A percentile compares a stretch with the other conserved stretches of the same genome.
These are phyloP conservation scores for Rachicladosporium sp. DNA, from an alignment of 2,329 filamentous ascomycete species.

Conservation along the genomic window DNA sequence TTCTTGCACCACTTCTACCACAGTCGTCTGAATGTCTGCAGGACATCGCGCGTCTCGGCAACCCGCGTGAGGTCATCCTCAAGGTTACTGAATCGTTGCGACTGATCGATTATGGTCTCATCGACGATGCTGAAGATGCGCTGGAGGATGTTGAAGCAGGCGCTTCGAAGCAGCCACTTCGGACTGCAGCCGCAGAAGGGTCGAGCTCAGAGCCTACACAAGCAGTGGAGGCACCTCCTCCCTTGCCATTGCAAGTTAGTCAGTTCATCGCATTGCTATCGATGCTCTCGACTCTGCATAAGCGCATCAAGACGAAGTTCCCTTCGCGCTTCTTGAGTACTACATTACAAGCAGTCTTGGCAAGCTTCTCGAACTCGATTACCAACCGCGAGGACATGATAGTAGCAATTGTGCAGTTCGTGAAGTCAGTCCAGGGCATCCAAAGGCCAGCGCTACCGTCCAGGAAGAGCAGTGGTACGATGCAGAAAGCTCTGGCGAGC, in stretches of 20 bases:
- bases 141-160: constrained; percentile 20
- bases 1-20: constrained; percentile 55
- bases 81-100: constrained; percentile 66
- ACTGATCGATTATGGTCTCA: constrained; percentile 38
- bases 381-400: constrained; percentile 52
- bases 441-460: constrained; percentile 54
- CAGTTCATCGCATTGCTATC: constrained; percentile 59
- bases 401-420: constrained; percentile 55
- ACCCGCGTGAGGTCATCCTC: constrained; percentile 69
- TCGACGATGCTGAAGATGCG: constrained; percentile 44
- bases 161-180: constrained; percentile 11
- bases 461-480: constrained; percentile 37
- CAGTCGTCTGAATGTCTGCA: constrained; percentile 58
- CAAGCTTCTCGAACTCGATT: constrained; percentile 49
- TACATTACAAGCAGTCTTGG: constrained; percentile 59
- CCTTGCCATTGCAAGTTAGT: constrained; percentile 29
- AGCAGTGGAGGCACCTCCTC: constrained; percentile 15
- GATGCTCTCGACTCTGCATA: constrained; percentile 61
- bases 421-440: constrained; percentile 55
- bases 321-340: constrained; percentile 69
- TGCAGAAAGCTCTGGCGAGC: constrained; percentile 12
- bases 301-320: constrained; percentile 61
- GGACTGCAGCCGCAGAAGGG: constrained; percentile 12
- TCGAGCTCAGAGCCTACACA: constrained; percentile 1
- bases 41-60: constrained; percentile 63